These are phyloP conservation scores for Metarhizium brunneum DNA, from an alignment of 2,329 filamentous ascomycete genomes.

Conservation along the genomic window DNA sequence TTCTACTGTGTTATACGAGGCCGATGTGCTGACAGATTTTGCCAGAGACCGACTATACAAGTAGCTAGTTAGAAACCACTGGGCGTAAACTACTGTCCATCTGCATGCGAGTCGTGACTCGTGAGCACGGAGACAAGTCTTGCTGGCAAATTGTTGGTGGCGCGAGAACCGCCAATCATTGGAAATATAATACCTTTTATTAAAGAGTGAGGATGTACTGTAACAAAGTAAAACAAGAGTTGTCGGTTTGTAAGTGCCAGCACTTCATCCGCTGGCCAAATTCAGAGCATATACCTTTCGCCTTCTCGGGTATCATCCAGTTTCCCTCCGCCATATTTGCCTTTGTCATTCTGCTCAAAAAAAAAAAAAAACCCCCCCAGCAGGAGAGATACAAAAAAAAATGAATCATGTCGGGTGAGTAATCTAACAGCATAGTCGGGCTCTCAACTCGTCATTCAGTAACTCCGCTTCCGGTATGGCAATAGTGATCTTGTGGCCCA, in stretches of 20 bases:
- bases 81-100: too few species aligned
- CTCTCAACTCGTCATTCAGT: background rate
- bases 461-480: background rate
- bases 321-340: background rate
- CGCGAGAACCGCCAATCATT: too few species aligned
- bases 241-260: background rate
- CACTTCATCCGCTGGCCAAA: background rate
- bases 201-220: background rate
- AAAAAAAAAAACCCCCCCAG: background rate
- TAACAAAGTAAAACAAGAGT: background rate
- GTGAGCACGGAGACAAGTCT: too few species aligned
- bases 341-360: background rate
- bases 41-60: too few species aligned
- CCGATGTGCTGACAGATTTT: too few species aligned
- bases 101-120: too few species aligned
- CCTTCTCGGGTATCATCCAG: background rate
- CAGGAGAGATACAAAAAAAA: background rate
- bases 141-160: too few species aligned
- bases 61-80: too few species aligned
- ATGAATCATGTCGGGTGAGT: background rate
- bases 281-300: background rate
- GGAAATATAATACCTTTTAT: too few species aligned
- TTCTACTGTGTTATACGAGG: too few species aligned
- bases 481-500: background rate
- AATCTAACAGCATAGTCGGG: background rate